Percentiles rank a stretch among this genome's conserved stretches.
Conservation (phyloP, 176 grass and related monocot species). For the Phoenix roebelenii region DNA sequence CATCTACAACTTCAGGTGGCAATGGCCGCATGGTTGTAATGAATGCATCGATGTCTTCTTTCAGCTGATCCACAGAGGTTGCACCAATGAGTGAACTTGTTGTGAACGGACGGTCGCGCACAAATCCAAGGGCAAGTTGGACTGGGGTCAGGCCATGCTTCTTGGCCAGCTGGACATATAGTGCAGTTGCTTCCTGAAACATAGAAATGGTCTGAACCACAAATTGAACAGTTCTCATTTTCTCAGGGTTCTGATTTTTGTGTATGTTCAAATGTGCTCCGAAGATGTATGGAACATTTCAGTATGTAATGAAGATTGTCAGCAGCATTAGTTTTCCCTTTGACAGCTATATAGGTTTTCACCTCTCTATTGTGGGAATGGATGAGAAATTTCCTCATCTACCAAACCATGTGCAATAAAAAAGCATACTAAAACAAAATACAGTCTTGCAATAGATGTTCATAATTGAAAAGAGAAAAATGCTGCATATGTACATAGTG, state of each 20-base stretch:
- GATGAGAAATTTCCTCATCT: too few relatives aligned
- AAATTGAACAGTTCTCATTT: too few relatives aligned
- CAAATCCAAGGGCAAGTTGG: slow-evolving; percentile 71
- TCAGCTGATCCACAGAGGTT: slow-evolving; percentile 67
- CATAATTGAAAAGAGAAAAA: too few relatives aligned
- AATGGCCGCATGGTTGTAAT: slow-evolving; percentile 43
- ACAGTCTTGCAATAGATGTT: neutral
- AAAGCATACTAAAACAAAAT: neutral
- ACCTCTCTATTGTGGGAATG: too few relatives aligned
- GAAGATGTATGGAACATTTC: too few relatives aligned
- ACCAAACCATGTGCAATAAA: too few relatives aligned
- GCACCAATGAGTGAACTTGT: slow-evolving; percentile 85
- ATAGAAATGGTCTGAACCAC: neutral
- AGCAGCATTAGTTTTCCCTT: too few relatives aligned
- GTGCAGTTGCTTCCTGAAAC: slow-evolving; percentile 49
- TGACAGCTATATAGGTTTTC: too few relatives aligned
- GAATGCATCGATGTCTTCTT: slow-evolving; percentile 64
- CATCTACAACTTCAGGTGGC: slow-evolving; percentile 34
- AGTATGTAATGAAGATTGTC: too few relatives aligned
- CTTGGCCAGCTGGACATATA: slow-evolving; percentile 59
- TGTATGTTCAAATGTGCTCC: too few relatives aligned
- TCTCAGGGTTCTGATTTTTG: too few relatives aligned
- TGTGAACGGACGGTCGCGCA: slow-evolving; percentile 59
- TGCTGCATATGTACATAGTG: too few relatives aligned
- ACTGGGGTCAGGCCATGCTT: slow-evolving; percentile 66